These are phyloP conservation scores for Pholiota conissans DNA, from an alignment of 768 basidiomycete genomes.

Conservation along the genomic window DNA sequence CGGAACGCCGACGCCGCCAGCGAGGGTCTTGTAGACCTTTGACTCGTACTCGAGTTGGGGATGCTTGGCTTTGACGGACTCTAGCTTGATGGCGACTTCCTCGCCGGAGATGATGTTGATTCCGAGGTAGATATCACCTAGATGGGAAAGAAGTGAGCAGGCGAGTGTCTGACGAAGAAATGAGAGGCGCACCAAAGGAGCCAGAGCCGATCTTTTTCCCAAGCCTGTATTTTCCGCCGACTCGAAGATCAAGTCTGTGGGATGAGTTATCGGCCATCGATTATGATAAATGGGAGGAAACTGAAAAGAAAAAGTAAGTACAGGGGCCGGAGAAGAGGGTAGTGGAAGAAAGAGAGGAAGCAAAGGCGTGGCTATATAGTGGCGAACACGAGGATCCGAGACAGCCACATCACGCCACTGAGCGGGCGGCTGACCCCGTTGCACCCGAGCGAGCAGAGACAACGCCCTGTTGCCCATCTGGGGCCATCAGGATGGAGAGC, in stretches of 20 bases:
- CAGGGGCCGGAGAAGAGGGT: constrained; percentile 14
- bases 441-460: background rate
- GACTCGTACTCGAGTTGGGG: constrained; percentile 99
- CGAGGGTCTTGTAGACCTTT: constrained; percentile 95
- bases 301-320: constrained; percentile 13
- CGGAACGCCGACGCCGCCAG: constrained; percentile 97
- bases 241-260: constrained; percentile 80
- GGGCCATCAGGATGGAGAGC: constrained; percentile 13
- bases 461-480: constrained; percentile 2
- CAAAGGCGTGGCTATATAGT: constrained; percentile 35
- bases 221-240: constrained; percentile 94
- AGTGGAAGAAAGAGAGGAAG: constrained; percentile 24
- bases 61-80: constrained; percentile 99
- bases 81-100: constrained; percentile 99
- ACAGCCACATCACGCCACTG: constrained; percentile 35
- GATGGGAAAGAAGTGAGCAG: constrained; percentile 8
- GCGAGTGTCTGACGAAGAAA: constrained; percentile 2
- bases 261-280: constrained; percentile 68
- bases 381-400: constrained; percentile 43
- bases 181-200: constrained; percentile 78
- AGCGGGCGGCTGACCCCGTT: constrained; percentile 28
- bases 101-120: constrained; percentile 99
- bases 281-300: constrained; percentile 33
- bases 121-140: constrained; percentile 98
- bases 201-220: constrained; percentile 99